Conservation (phyloP, 2,329 filamentous ascomycete species). For the Fusarium sp. region DNA sequence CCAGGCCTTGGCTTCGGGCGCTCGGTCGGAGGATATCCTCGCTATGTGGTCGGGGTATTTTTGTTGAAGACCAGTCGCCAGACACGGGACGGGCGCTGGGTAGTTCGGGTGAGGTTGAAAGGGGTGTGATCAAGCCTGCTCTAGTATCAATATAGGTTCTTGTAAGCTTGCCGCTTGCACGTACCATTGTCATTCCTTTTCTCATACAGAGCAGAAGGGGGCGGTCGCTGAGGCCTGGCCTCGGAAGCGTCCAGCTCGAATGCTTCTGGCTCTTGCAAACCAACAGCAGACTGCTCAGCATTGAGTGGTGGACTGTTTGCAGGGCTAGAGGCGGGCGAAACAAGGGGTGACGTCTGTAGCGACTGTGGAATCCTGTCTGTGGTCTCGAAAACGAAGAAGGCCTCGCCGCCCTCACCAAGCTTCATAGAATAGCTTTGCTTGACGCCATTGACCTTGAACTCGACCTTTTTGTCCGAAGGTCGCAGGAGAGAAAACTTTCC, state of each 20-base stretch:
- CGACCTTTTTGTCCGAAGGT: slow-evolving; percentile 98
- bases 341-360: slow-evolving; percentile 92
- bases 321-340: slow-evolving; percentile 89
- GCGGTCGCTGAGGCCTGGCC: slow-evolving; percentile 56
- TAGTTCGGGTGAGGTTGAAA: slow-evolving; percentile 65
- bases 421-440: slow-evolving; percentile 99
- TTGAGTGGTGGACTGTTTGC: slow-evolving; percentile 81
- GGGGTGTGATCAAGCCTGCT: slow-evolving; percentile 62
- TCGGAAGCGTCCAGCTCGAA: slow-evolving; percentile 70
- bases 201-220: slow-evolving; percentile 56
- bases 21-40: slow-evolving; percentile 65
- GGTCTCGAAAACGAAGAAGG: slow-evolving; percentile 99
- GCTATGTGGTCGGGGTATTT: slow-evolving; percentile 60
- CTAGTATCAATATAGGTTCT: slow-evolving; percentile 8
- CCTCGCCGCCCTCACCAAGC: slow-evolving; percentile 94
- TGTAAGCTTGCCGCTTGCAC: background rate
- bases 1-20: slow-evolving; percentile 54
- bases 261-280: slow-evolving; percentile 75
- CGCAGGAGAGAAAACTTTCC: slow-evolving; percentile 97
- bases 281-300: slow-evolving; percentile 49
- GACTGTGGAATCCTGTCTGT: slow-evolving; percentile 90
- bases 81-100: slow-evolving; percentile 59
- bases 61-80: slow-evolving; percentile 62
- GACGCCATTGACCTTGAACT: slow-evolving; percentile 92
- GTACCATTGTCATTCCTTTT: slow-evolving; percentile 49